Conservation (phyloP, 257 asterid species). For the Fraxinus excelsior region DNA sequence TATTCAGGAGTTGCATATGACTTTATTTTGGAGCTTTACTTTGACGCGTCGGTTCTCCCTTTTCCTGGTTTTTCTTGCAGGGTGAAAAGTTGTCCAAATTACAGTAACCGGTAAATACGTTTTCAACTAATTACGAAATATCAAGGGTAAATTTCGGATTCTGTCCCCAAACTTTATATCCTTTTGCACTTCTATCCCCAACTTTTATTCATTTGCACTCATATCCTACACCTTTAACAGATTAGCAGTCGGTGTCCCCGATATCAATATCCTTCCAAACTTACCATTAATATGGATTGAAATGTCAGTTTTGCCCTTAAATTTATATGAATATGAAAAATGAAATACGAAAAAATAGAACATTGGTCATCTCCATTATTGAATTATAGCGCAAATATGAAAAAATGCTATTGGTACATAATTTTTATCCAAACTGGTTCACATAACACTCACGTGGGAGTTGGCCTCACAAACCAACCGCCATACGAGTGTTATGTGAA, state of each 20-base stretch:
- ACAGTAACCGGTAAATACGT: background rate
- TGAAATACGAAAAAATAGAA: no score
- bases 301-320: no score
- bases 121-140: background rate
- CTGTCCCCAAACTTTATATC: background rate
- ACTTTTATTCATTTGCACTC: background rate
- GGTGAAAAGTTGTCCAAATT: background rate
- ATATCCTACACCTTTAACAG: background rate
- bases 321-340: no score
- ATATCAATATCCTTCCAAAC: background rate
- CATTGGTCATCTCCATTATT: no score
- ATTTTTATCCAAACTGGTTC: no score
- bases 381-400: no score
- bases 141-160: background rate
- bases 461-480: no score
- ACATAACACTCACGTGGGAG: no score
- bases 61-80: background rate
- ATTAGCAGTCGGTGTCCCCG: background rate
- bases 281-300: no score
- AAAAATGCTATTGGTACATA: no score
- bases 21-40: background rate
- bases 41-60: background rate
- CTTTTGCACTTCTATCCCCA: background rate
- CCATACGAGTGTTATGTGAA: no score
- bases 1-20: background rate